phyloP scores from a whole-genome alignment of 495 filamentous ascomycete species.

The Alectoria sarmentosa region DNA sequence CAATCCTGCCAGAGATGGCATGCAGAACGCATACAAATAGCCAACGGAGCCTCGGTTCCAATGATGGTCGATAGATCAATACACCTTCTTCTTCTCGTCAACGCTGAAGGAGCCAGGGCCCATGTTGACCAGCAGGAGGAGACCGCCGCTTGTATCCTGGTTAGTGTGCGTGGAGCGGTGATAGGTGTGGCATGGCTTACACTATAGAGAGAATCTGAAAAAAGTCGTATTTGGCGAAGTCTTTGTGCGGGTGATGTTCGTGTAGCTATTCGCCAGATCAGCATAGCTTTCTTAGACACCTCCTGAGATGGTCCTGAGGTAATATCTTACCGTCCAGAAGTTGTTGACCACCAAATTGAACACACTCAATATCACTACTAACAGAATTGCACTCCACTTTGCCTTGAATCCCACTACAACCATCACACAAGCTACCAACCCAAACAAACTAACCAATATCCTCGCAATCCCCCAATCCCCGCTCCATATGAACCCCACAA shows the following conservation, averaged over 20 bases:
- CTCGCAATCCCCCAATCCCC: slow-evolving; percentile 87
- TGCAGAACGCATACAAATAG: background rate
- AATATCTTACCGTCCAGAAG: slow-evolving; percentile 88
- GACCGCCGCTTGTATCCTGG: slow-evolving; percentile 56
- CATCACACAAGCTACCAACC: slow-evolving; percentile 92
- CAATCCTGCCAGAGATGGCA: slow-evolving; percentile 14
- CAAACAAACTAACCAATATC: slow-evolving; percentile 71
- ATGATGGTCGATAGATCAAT: slow-evolving; percentile 40
- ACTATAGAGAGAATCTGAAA: slow-evolving; percentile 99
- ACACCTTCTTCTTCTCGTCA: slow-evolving; percentile 99
- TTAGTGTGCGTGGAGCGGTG: slow-evolving; percentile 8
- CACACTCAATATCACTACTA: slow-evolving; percentile 89
- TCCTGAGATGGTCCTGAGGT: too few relatives aligned
- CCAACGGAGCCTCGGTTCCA: background rate
- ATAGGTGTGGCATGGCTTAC: slow-evolving; percentile 42
- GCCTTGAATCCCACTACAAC: slow-evolving; percentile 99
- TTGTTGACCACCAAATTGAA: slow-evolving; percentile 98
- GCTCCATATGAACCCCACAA: slow-evolving; percentile 91
- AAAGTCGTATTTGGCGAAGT: slow-evolving; percentile 99
- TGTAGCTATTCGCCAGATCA: slow-evolving; percentile 73
- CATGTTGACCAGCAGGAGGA: slow-evolving; percentile 95
- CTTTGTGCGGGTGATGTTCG: slow-evolving; percentile 96
- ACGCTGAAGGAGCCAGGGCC: slow-evolving; percentile 95
- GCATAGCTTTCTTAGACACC: too few relatives aligned
- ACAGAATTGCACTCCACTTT: slow-evolving; percentile 91